These are phyloP conservation scores for Sindora glabra DNA, from an alignment of 306 rosid species.

Conservation along the genomic window DNA sequence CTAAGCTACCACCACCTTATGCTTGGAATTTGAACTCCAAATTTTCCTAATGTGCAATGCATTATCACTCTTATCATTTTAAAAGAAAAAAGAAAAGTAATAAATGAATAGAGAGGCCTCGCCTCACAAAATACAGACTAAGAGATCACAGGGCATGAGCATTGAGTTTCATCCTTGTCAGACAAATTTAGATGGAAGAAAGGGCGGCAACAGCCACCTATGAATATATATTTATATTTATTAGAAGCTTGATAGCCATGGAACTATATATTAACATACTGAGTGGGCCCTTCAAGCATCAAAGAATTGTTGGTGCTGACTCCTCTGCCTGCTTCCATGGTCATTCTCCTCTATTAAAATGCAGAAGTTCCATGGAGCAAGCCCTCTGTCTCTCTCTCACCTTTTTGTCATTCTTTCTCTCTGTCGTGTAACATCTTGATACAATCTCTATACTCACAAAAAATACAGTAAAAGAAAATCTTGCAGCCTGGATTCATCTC, in stretches of 20 bases:
- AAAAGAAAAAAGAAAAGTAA: too few species aligned
- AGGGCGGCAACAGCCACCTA: slow-evolving; percentile 30
- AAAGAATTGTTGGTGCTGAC: slow-evolving; percentile 52
- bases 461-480: slow-evolving; percentile 4
- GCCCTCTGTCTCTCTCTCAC: slow-evolving; percentile 16
- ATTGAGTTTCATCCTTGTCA: too few species aligned
- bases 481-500: too few species aligned
- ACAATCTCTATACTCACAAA: slow-evolving; percentile 39
- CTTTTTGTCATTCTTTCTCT: slow-evolving; percentile 17
- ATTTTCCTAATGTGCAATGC: too few species aligned
- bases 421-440: slow-evolving; percentile 22
- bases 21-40: too few species aligned
- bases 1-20: too few species aligned
- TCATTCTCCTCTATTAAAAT: slow-evolving; percentile 61
- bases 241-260: slow-evolving; percentile 61
- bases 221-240: slow-evolving; percentile 33
- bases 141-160: too few species aligned
- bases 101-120: too few species aligned
- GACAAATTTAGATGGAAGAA: slow-evolving; percentile 18
- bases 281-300: slow-evolving; percentile 63
- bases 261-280: slow-evolving; percentile 52
- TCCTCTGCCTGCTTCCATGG: slow-evolving; percentile 54
- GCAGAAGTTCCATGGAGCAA: slow-evolving; percentile 51
- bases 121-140: too few species aligned
- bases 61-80: too few species aligned